phyloP scores from a whole-genome alignment of 116 monocot species.

The Zostera marina region DNA sequence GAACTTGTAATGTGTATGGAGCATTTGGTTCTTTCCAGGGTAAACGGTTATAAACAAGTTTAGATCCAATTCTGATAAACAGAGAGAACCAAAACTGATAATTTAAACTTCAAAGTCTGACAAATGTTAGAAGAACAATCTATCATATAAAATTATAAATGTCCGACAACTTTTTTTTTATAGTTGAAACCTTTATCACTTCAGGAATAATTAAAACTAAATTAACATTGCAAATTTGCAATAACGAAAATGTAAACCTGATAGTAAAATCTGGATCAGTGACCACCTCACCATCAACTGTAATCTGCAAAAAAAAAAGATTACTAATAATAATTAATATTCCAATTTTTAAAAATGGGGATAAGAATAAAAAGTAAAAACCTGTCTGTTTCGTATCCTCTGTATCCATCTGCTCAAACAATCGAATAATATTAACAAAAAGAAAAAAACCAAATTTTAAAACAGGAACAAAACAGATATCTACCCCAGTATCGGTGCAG shows the following conservation, averaged over 20 bases:
- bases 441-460: neutral
- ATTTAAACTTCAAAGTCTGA: neutral
- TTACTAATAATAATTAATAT: neutral
- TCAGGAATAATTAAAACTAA: too few relatives aligned
- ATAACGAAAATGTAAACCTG: conserved; percentile 16
- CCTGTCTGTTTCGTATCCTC: conserved; percentile 64
- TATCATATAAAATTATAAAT: too few relatives aligned
- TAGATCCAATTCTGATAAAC: conserved; percentile 38
- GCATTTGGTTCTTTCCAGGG: conserved; percentile 72
- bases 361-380: neutral
- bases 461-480: neutral
- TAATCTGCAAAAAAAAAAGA: conserved; percentile 28
- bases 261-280: conserved; percentile 41
- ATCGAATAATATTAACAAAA: neutral
- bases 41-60: conserved; percentile 65
- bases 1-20: conserved; percentile 53
- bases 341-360: neutral
- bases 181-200: too few relatives aligned
- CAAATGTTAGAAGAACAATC: neutral
- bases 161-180: too few relatives aligned
- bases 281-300: conserved; percentile 41
- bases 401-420: conserved; percentile 53
- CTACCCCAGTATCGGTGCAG: conserved; percentile 63
- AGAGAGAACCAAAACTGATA: neutral
- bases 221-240: neutral